Evolutionary conservation across 345 rosid species (phyloP).

Genomic region (Populus davidiana): DNA sequence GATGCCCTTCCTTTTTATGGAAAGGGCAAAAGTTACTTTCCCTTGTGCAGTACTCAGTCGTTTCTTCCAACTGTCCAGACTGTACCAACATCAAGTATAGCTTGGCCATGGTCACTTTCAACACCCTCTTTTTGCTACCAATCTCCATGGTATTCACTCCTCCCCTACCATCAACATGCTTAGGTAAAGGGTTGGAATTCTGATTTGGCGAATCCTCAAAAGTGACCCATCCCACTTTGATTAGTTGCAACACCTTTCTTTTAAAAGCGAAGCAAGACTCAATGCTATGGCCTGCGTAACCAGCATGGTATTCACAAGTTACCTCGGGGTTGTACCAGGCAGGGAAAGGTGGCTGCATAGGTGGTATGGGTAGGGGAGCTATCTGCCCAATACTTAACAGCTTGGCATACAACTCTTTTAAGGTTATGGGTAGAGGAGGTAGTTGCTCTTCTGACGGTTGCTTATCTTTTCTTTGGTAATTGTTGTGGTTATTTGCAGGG

Average conservation of each 20-base stretch:
- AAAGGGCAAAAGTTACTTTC: neutral
- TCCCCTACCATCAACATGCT: accelerated
- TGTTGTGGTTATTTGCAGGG: accelerated
- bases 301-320: neutral
- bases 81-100: neutral
- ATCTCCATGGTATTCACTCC: neutral
- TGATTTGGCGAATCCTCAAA: neutral
- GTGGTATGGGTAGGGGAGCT: neutral
- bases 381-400: too few relatives aligned
- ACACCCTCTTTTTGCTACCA: accelerated
- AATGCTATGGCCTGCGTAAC: neutral
- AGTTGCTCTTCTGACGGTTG: neutral
- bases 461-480: neutral
- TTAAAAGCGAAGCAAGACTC: too few relatives aligned
- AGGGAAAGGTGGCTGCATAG: neutral
- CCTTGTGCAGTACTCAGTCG: accelerated
- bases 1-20: neutral
- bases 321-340: neutral
- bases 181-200: neutral
- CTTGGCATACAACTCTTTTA: neutral
- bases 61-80: accelerated
- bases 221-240: neutral
- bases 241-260: accelerated
- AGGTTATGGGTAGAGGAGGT: neutral
- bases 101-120: neutral